phyloP scores from a whole-genome alignment of 257 asterid species.

The Primulina huaijiensis region DNA sequence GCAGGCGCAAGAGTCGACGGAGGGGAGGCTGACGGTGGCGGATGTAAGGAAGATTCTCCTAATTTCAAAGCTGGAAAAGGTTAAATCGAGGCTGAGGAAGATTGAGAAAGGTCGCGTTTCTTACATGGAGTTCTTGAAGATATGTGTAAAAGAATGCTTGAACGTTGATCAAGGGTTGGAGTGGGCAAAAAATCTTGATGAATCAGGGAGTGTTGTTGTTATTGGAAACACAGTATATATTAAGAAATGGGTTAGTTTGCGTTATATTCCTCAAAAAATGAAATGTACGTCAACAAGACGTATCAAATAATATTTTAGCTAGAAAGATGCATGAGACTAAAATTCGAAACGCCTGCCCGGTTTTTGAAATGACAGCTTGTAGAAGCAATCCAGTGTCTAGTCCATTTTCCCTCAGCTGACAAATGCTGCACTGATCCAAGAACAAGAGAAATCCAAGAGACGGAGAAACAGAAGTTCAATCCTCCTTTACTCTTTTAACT shows the following conservation, averaged over 20 bases:
- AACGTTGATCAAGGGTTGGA: constrained; percentile 45
- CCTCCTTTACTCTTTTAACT: too few relatives aligned
- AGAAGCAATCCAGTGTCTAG: constrained; percentile 69
- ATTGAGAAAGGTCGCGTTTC: constrained; percentile 43
- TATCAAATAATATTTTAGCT: too few relatives aligned
- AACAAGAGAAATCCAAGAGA: constrained; percentile 45
- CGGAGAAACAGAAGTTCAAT: constrained; percentile 72
- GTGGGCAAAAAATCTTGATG: constrained; percentile 65
- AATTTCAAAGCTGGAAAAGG: constrained; percentile 42
- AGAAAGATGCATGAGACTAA: too few relatives aligned
- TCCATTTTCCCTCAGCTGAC: constrained; percentile 35
- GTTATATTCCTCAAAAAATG: too few relatives aligned
- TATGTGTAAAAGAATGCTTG: constrained; percentile 50
- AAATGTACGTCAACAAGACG: too few relatives aligned
- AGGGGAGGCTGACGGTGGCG: constrained; percentile 28
- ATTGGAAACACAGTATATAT: constrained; percentile 74
- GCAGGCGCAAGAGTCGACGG: neutral
- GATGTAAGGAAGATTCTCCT: constrained; percentile 39
- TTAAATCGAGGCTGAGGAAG: constrained; percentile 54
- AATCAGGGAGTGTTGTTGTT: constrained; percentile 71
- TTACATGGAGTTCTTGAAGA: constrained; percentile 45
- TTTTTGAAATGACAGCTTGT: constrained; percentile 68
- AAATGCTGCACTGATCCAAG: constrained; percentile 36
- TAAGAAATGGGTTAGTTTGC: too few relatives aligned
- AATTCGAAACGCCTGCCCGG: too few relatives aligned